Evolutionary conservation across 2,329 filamentous ascomycete genomes (phyloP), one percentile per base, ranked within the genome.

Genomic region (Didymosphaeria variabile): DNA sequence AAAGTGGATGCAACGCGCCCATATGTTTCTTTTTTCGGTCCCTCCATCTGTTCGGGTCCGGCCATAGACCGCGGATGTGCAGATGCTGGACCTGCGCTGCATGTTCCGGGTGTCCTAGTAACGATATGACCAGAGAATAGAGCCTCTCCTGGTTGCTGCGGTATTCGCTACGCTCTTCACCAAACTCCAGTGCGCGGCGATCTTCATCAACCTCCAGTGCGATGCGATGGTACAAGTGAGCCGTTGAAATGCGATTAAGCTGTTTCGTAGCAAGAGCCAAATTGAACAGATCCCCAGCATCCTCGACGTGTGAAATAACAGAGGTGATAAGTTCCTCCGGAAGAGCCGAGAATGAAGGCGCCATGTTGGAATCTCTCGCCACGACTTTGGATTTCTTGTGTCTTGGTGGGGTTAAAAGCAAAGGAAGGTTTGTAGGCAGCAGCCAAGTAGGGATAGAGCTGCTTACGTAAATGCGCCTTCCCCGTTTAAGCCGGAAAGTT

Each of bases 241-340:
- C 12, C 6, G 47, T 57, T 17, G 54, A 23, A 23, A 60, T 57
- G 2, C 58, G 58, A 31, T 57, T n/a, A 10, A 60, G 26, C 47
- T 57, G 58, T 29, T 42, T 52, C 12, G 58, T 57, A 3, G 40
- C 26, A 23, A 57, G 53, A 17, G 49, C 53, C 17, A 60, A 32
- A 21, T 53, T 40, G 29, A 40, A 26, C 13, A 49, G 36, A 26
- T 53, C 53, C 4, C 29, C 17, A 10, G 26, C 17, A 12, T 1
- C 12, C 3, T 4, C 49, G 46, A 44, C 10, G n/a, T 57, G 46
- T 8, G 46, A 57, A n/a, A 23, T 47, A 19, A 60, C 26, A 4
- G 44, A 9, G 13, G 29, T 13, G 2, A 60, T 40, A 5, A 60
- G 53, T 40, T 60, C 58, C 31, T 60, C 58, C 9, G 58, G 54